These are phyloP conservation scores for Ogataea trehalophila DNA, from an alignment of 805 yeast genomes.

Conservation along the genomic window DNA sequence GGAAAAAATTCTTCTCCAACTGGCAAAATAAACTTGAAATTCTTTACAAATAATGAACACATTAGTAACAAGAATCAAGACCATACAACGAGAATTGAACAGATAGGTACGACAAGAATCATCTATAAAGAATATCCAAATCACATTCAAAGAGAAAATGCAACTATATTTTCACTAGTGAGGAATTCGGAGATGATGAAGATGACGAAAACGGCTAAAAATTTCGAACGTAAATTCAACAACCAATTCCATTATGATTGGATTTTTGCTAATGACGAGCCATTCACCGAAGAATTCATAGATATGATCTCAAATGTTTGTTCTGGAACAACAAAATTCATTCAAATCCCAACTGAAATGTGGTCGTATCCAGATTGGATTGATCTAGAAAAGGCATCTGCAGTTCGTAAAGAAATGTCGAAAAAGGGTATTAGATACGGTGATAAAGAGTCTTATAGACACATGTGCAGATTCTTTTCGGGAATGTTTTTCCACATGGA, in stretches of 20 bases:
- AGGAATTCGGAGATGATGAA: slow-evolving; percentile 55
- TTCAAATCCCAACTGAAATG: slow-evolving; percentile 50
- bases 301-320: slow-evolving; percentile 41
- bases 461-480: slow-evolving; percentile 72
- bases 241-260: slow-evolving; percentile 55
- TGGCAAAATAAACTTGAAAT: too few relatives aligned
- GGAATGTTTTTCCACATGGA: slow-evolving; percentile 54
- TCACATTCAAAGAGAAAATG: slow-evolving; percentile 37
- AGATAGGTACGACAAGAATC: not conserved
- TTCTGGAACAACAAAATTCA: slow-evolving; percentile 57
- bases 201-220: slow-evolving; percentile 51
- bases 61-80: not conserved
- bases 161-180: slow-evolving; percentile 63
- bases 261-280: slow-evolving; percentile 67
- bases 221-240: slow-evolving; percentile 63
- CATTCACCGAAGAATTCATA: slow-evolving; percentile 52
- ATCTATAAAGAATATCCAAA: slow-evolving; percentile 1
- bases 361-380: slow-evolving; percentile 70
- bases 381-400: slow-evolving; percentile 45
- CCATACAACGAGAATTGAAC: not conserved
- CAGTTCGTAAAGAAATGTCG: slow-evolving; percentile 40
- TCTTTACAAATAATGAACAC: too few relatives aligned
- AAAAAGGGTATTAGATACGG: slow-evolving; percentile 42
- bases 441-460: slow-evolving; percentile 45
- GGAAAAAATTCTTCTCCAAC: too few relatives aligned